Evolutionary conservation across 164 flowering plant genomes (phyloP), one percentile per base, ranked within the genome.

Genomic region (Vitis rupestris): DNA sequence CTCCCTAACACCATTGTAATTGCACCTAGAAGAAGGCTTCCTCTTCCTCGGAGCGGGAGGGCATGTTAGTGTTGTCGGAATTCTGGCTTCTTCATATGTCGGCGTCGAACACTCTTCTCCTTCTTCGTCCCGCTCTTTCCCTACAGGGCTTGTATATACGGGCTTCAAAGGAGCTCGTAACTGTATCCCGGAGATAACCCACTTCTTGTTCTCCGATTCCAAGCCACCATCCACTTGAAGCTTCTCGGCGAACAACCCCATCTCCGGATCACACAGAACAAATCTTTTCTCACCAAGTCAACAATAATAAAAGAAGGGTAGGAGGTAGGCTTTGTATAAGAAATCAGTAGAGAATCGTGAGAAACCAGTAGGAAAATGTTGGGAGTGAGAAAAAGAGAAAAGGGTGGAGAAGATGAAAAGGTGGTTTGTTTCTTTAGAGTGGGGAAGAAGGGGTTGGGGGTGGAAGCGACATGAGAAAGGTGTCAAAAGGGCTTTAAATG

Each of bases 41-140:
- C 75, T 64, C 74, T 84, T 84, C 78, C 72, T 82, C 14, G 87
- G 87, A n/a, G 87, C 70, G 12, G 84, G 79, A 2, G 87, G 87
- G 59, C 83, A 82, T 10, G 64, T 7, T 57, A 68, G 30, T 15
- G 7, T 68, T 10, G 77, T 10, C 16, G 78, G 74, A 31, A 81
- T 79, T 57, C 80, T 74, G 1, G 79, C 30, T 16, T 75, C 81
- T 30, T 69, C 77, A 1, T 61, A 69, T 1, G 72, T 83, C 8
- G 87, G 87, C 8, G 87, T 83, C 5, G 68, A 49, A 54, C 19
- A 12, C 31, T 23, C 68, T 58, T 74, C 10, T 76, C 78, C 53
- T 14, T 58, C 70, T 9, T 23, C 53, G 10, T 59, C 70, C 30
- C 49, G 9, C 16, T 70, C 65, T 30, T 65, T 67, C 63, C 55